Base-by-base conservation (phyloP, 2,329 filamentous ascomycete genomes). In the Cercospora nicotianae region DNA sequence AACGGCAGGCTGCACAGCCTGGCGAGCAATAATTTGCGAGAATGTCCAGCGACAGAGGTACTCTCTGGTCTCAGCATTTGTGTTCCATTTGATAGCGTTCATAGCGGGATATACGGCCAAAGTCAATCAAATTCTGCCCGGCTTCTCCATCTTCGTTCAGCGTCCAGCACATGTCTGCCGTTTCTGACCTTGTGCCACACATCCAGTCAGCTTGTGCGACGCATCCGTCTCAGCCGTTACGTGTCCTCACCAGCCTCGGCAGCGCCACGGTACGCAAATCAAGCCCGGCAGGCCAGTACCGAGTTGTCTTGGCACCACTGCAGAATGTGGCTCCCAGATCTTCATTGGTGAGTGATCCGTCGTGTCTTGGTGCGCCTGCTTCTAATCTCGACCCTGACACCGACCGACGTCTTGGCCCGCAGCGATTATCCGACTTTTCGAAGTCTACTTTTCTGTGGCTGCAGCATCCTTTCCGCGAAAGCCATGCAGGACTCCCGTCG, bases 81-180 rank as follows among this genome's bases (percentile, higher is more conserved):
- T 59, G 30, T 59, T 18, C 48, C 23, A 57, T 53, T 33, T 58
- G 62, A 64, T 64, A 64, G 62, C 62, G 62, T 64, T 64, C 33
- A 7, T 58, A 64, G 62, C 62, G 62, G 53, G 13, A 28, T 7
- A 64, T 36, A 48, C 3, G 26, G 20, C 28, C 55, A 36, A 36
- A 8, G 2, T 36, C n/a, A n/a, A 28, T 53, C 12, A 16, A 23
- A 26, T n/a, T 28, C 48, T 55, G 48, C 13, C 26, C 23, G 16
- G 20, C 13, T 53, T 13, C 20, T 13, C 23, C 20, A 55, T 16
- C 23, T 55, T 26, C 48, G 20, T 48, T 48, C 23, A 55, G 12
- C 23, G 36, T 42, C 36, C 36, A 42, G 13, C 48, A 55, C 48
- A 55, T 8, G 23, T 55, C 48, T 26, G 48, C 23, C 48, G 30